phyloP scores from a whole-genome alignment of 1,284 basidiomycete genomes.

The Erythrobasidium hasegawianum region DNA sequence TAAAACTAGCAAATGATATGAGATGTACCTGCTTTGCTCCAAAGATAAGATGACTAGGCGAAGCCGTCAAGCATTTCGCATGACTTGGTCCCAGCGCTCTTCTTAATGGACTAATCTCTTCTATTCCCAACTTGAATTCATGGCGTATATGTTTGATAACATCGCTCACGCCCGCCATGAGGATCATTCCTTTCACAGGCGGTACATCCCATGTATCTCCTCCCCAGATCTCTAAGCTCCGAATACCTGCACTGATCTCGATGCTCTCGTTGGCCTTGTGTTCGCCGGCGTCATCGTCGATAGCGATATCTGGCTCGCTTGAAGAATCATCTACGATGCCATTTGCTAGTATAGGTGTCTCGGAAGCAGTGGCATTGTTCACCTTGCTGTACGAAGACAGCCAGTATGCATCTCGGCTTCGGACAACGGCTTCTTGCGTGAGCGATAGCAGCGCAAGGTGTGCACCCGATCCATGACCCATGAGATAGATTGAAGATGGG shows the following conservation, averaged over 20 bases:
- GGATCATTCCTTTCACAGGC: slow-evolving; percentile 39
- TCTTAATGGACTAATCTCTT: slow-evolving; percentile 22
- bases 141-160: slow-evolving; percentile 38
- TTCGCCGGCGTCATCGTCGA: slow-evolving; percentile 3
- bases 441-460: slow-evolving; percentile 48
- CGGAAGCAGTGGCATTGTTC: background rate
- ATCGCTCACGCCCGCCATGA: slow-evolving; percentile 40
- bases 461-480: slow-evolving; percentile 47
- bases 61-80: slow-evolving; percentile 31
- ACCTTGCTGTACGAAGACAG: background rate
- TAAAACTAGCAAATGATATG: too few species aligned
- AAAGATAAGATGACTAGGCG: slow-evolving; percentile 27
- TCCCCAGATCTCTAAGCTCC: slow-evolving; percentile 36
- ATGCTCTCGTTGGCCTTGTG: background rate
- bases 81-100: slow-evolving; percentile 31
- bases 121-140: slow-evolving; percentile 32
- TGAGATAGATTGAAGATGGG: slow-evolving; percentile 42
- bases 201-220: slow-evolving; percentile 34
- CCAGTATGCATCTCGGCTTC: slow-evolving; percentile 41
- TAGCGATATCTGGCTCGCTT: background rate
- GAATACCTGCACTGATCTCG: slow-evolving; percentile 36
- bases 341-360: background rate
- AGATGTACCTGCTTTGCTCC: slow-evolving; percentile 32
- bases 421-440: slow-evolving; percentile 49
- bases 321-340: background rate